Evolutionary conservation across 768 basidiomycete species (phyloP).

Genomic region (Leccinum subgranulosum): DNA sequence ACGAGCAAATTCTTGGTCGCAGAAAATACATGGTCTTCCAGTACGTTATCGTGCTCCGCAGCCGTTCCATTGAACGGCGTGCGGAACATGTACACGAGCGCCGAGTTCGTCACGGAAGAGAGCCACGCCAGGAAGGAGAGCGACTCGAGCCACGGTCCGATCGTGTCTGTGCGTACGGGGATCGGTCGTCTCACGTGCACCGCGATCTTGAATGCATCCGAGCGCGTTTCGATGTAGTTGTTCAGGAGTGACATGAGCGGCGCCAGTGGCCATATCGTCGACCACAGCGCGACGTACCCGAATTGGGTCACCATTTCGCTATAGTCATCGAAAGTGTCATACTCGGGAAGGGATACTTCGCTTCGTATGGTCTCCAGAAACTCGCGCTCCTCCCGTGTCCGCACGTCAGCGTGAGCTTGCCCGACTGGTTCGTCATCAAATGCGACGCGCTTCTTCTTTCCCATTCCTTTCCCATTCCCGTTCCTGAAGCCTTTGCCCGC

Average conservation of each 20-base stretch:
- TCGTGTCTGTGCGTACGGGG: conserved; percentile 83
- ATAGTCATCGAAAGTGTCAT: conserved; percentile 84
- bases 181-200: conserved; percentile 81
- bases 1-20: conserved; percentile 52
- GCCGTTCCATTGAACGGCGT: conserved; percentile 33
- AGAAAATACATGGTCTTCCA: conserved; percentile 21
- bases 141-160: conserved; percentile 92
- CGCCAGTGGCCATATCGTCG: conserved; percentile 90
- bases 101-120: conserved; percentile 81
- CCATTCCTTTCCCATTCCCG: conserved; percentile 18
- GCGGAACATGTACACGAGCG: conserved; percentile 88
- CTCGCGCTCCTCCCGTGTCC: conserved; percentile 60
- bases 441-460: conserved; percentile 63
- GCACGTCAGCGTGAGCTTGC: conserved; percentile 29
- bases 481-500: conserved; percentile 39
- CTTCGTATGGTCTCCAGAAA: conserved; percentile 77
- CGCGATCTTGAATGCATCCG: conserved; percentile 94
- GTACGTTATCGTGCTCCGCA: not conserved
- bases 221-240: conserved; percentile 88
- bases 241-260: conserved; percentile 88
- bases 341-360: conserved; percentile 78
- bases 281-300: conserved; percentile 91
- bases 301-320: conserved; percentile 97
- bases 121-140: conserved; percentile 89
- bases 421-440: conserved; percentile 58